A percentile compares a stretch with the other conserved stretches of the same genome.
Evolutionary conservation across 345 rosid species (phyloP).

Genomic region (Pistacia vera): DNA sequence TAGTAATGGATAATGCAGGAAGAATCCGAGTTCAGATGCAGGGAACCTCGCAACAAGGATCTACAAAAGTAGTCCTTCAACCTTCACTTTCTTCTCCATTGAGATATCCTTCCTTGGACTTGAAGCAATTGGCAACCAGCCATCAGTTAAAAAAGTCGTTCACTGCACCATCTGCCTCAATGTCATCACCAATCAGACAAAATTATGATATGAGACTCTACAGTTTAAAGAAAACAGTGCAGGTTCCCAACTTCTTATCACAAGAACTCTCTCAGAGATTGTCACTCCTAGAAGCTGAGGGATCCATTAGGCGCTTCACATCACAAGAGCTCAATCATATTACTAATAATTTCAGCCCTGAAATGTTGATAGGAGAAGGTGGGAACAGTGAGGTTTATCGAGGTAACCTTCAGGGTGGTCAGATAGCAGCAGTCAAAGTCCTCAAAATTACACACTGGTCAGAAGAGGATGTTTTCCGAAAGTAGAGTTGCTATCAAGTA

Average conservation of each 20-base stretch:
- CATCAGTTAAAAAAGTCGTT: constrained; percentile 23
- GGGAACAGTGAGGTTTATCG: constrained; percentile 33
- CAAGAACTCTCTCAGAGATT: constrained; percentile 17
- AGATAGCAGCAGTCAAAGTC: constrained; percentile 41
- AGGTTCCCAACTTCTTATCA: constrained; percentile 13
- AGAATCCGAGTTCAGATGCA: constrained; percentile 31
- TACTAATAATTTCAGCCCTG: constrained; percentile 31
- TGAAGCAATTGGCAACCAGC: constrained; percentile 9
- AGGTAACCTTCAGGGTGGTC: constrained; percentile 30
- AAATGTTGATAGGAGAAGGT: constrained; percentile 38
- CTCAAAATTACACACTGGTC: constrained; percentile 25
- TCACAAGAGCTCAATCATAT: constrained; percentile 26
- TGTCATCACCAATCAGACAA: constrained; percentile 10
- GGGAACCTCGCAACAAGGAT: constrained; percentile 48
- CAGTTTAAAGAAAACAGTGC: constrained; percentile 6
- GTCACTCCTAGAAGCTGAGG: constrained; percentile 8
- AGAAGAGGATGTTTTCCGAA: constrained; percentile 37
- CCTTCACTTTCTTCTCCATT: constrained; percentile 13
- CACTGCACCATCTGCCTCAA: constrained; percentile 25
- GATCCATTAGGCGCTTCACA: constrained; percentile 25
- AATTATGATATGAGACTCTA: background rate
- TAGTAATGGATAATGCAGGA: constrained; percentile 32
- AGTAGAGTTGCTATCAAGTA: constrained; percentile 31
- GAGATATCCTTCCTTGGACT: background rate
- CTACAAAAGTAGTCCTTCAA: constrained; percentile 16